Percentiles rank a stretch among this genome's conserved stretches.
phyloP scores from a whole-genome alignment of 2,329 filamentous ascomycete genomes.

The Colletotrichum sp. region DNA sequence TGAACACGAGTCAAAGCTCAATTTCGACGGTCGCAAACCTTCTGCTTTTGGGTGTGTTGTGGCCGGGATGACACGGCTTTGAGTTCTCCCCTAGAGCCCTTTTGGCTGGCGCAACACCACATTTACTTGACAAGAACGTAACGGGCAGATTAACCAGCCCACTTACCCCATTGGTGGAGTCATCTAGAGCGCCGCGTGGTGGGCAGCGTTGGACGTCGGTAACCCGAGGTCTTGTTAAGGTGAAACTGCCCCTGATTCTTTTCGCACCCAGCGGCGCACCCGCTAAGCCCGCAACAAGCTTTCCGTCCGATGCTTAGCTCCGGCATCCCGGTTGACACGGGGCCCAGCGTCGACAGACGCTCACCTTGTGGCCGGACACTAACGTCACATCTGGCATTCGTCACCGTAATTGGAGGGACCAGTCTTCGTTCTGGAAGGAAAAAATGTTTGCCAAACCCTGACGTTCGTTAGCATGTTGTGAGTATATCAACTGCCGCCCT shows the following conservation, averaged over 20 bases:
- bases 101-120: not conserved
- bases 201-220: not conserved
- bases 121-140: not conserved
- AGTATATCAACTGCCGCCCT: slow-evolving; percentile 1
- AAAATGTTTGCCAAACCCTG: not conserved
- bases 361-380: not conserved
- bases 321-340: not conserved
- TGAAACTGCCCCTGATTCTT: slow-evolving; percentile 9
- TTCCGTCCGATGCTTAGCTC: slow-evolving; percentile 9
- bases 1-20: slow-evolving; percentile 8
- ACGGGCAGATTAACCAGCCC: not conserved
- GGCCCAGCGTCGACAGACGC: not conserved
- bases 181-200: not conserved
- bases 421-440: not conserved
- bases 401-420: slow-evolving; percentile 5
- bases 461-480: not conserved
- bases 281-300: slow-evolving; percentile 14
- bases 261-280: not conserved
- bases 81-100: not conserved
- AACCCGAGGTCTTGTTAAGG: not conserved
- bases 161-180: not conserved
- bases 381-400: not conserved
- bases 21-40: not conserved
- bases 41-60: slow-evolving; percentile 3
- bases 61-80: not conserved